Conservation (phyloP, 148 eudicot genomes). For the Nepenthes mirabilis region DNA sequence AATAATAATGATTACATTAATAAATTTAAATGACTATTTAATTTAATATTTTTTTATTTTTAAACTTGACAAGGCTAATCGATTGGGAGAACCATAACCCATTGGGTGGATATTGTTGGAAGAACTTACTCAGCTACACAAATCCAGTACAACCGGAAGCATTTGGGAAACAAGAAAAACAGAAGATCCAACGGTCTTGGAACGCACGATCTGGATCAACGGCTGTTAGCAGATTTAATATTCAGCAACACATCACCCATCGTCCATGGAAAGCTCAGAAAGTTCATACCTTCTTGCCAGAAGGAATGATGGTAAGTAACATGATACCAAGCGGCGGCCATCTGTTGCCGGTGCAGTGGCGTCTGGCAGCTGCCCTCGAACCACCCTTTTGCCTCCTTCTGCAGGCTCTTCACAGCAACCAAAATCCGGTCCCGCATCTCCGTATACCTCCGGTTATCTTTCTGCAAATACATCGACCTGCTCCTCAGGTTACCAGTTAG, state of each 20-base stretch:
- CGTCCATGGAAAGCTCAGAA: constrained; percentile 88
- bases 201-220: background rate
- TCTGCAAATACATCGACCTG: constrained; percentile 42
- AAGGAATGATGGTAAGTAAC: constrained; percentile 67
- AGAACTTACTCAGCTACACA: background rate
- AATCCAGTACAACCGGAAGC: background rate
- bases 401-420: constrained; percentile 53
- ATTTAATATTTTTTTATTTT: no score
- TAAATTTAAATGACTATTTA: no score
- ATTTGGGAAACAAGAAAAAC: no score
- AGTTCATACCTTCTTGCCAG: constrained; percentile 39
- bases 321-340: constrained; percentile 96
- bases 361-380: constrained; percentile 41
- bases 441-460: constrained; percentile 62
- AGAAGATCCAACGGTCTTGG: background rate
- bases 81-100: no score
- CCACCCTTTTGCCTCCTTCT: constrained; percentile 75
- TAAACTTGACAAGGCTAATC: no score
- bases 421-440: constrained; percentile 72
- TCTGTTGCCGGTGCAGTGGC: constrained; percentile 24
- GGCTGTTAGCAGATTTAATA: constrained; percentile 36
- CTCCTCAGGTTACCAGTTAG: constrained; percentile 60
- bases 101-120: background rate
- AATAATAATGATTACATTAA: no score
- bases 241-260: constrained; percentile 54